These are phyloP conservation scores for Raffaelea deltoideospora DNA, from an alignment of 2,329 filamentous ascomycete species.

Conservation along the genomic window DNA sequence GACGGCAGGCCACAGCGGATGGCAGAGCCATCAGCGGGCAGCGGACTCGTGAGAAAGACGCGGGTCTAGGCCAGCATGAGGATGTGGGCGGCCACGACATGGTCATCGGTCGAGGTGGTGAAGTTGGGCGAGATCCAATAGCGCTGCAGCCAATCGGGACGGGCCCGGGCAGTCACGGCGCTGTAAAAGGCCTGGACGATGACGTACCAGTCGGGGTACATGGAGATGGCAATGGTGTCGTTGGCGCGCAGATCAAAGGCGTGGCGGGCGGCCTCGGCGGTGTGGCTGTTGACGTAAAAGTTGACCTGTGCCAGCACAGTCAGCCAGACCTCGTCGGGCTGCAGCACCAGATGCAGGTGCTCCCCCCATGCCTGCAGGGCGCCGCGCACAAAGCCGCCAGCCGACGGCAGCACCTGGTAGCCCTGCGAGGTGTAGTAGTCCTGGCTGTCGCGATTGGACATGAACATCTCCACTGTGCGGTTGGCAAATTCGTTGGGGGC, in stretches of 20 bases:
- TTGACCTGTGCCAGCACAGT: constrained; percentile 35
- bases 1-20: constrained; percentile 21
- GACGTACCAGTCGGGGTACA: constrained; percentile 9
- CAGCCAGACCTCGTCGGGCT: constrained; percentile 40
- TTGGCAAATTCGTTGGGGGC: constrained; percentile 11
- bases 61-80: constrained; percentile 5
- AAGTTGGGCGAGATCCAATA: constrained; percentile 28
- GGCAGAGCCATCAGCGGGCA: not conserved
- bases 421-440: constrained; percentile 3
- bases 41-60: constrained; percentile 20
- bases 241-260: constrained; percentile 30
- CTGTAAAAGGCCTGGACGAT: constrained; percentile 17
- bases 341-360: constrained; percentile 32
- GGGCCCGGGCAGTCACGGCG: constrained; percentile 20
- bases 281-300: constrained; percentile 31
- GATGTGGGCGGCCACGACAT: constrained; percentile 18
- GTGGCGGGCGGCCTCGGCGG: constrained; percentile 19
- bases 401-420: constrained; percentile 10
- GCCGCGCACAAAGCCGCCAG: constrained; percentile 26
- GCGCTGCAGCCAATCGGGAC: constrained; percentile 21
- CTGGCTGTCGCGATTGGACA: constrained; percentile 3
- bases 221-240: constrained; percentile 21
- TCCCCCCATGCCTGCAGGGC: constrained; percentile 31
- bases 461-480: constrained; percentile 3
- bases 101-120: constrained; percentile 22